Evolutionary conservation across 257 asterid genomes (phyloP).

Genomic region (Ilex aquifolium): DNA sequence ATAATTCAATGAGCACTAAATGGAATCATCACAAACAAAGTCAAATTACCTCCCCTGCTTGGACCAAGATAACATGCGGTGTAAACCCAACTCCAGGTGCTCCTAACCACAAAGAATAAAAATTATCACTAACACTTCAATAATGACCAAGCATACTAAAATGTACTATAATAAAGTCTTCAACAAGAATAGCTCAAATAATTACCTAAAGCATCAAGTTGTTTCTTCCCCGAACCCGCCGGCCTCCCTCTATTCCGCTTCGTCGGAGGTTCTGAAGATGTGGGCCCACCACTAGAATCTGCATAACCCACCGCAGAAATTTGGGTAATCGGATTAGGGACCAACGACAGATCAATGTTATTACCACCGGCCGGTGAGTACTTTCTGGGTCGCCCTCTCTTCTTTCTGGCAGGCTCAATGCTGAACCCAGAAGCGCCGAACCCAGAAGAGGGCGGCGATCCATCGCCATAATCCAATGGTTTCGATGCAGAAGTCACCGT

Average conservation of each 20-base stretch:
- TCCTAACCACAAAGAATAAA: neutral
- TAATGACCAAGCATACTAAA: too few relatives aligned
- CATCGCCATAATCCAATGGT: conserved; percentile 45
- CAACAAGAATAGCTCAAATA: neutral
- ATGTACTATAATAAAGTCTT: too few relatives aligned
- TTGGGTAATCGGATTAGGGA: conserved; percentile 52
- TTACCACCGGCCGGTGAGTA: conserved; percentile 70
- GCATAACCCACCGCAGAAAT: conserved; percentile 22
- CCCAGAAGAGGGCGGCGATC: conserved; percentile 26
- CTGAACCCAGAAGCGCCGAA: conserved; percentile 30
- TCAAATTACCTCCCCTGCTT: neutral
- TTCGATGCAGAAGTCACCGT: conserved; percentile 8
- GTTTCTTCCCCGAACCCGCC: conserved; percentile 48
- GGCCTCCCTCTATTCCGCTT: conserved; percentile 40
- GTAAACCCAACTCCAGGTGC: neutral
- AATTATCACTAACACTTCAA: too few relatives aligned
- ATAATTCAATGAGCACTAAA: too few relatives aligned
- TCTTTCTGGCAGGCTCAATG: conserved; percentile 63
- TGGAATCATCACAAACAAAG: too few relatives aligned
- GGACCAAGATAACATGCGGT: neutral
- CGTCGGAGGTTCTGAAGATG: conserved; percentile 25
- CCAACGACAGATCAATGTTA: conserved; percentile 51
- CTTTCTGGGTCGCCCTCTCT: conserved; percentile 85
- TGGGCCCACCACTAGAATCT: conserved; percentile 28
- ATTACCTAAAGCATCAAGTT: conserved; percentile 4